Evolutionary conservation across 1,284 basidiomycete species (phyloP).

Genomic region (Cryptococcus amylolentus): DNA sequence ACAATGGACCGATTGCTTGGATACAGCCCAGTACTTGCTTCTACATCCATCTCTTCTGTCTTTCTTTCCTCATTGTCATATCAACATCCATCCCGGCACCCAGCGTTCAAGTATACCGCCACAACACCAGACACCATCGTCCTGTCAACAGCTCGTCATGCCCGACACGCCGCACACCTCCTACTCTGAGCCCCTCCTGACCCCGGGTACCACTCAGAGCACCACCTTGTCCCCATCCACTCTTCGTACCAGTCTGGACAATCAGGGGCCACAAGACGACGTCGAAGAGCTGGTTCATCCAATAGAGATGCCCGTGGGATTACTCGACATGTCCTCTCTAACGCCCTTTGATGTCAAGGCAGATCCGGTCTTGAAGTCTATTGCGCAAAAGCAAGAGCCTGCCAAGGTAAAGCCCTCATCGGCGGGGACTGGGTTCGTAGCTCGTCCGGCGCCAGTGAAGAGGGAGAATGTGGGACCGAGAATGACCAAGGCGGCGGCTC

Average conservation of each 20-base stretch:
- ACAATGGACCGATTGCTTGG: too few relatives aligned
- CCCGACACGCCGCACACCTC: too few relatives aligned
- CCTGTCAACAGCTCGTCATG: too few relatives aligned
- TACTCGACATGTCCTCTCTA: constrained; percentile 9
- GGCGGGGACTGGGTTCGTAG: constrained; percentile 19
- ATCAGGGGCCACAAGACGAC: not conserved
- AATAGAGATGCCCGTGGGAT: not conserved
- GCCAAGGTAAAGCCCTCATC: not conserved
- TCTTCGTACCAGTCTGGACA: not conserved
- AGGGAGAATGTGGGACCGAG: constrained; percentile 24
- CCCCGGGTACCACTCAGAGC: too few relatives aligned
- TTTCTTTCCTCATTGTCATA: too few relatives aligned
- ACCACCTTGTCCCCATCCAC: too few relatives aligned
- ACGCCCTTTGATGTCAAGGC: constrained; percentile 14
- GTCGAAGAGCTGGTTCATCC: constrained; percentile 5
- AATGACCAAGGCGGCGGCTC: constrained; percentile 35
- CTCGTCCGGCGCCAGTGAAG: constrained; percentile 26
- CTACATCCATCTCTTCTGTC: not conserved
- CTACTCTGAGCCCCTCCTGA: too few relatives aligned
- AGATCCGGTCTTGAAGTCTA: constrained; percentile 22
- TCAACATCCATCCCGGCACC: too few relatives aligned
- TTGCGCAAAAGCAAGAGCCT: constrained; percentile 8
- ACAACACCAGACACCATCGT: not conserved
- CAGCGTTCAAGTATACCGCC: not conserved
- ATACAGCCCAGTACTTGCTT: not conserved